Conservation (phyloP, 2,329 filamentous ascomycete species). For the Curvularia spicifera region DNA sequence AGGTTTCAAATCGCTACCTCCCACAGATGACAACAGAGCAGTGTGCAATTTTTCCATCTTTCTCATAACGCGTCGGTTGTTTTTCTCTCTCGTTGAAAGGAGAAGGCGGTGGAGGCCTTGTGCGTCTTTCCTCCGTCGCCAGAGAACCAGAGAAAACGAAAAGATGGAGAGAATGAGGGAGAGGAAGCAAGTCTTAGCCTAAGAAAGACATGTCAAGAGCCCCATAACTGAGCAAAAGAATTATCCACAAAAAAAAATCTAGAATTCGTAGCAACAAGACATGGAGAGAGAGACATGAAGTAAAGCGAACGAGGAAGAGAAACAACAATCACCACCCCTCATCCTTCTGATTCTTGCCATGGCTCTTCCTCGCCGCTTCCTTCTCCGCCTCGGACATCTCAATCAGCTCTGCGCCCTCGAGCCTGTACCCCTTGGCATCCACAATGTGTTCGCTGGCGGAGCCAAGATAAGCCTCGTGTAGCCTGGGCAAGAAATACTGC, state of each 20-base stretch:
- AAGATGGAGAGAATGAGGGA: not conserved
- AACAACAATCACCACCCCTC: conserved; percentile 37
- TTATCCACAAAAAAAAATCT: not conserved
- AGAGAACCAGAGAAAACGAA: not conserved
- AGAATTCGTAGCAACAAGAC: not conserved
- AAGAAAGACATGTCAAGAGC: not conserved
- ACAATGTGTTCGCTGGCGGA: conserved; percentile 40
- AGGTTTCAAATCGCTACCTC: too few species aligned
- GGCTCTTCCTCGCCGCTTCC: conserved; percentile 26
- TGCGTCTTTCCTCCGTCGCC: not conserved
- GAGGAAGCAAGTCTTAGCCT: too few species aligned
- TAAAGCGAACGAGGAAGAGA: too few species aligned
- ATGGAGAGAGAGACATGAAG: not conserved
- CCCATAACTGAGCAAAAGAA: too few species aligned
- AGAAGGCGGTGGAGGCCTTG: too few species aligned
- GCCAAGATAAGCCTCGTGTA: conserved; percentile 44
- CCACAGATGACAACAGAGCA: too few species aligned
- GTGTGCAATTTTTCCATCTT: too few species aligned
- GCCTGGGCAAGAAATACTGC: conserved; percentile 46
- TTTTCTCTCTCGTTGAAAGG: too few species aligned
- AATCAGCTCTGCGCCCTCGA: conserved; percentile 44
- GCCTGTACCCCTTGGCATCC: conserved; percentile 44
- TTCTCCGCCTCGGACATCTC: conserved; percentile 43
- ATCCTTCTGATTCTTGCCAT: conserved; percentile 45
- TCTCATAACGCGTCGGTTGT: too few species aligned